Evolutionary conservation across 2,329 filamentous ascomycete genomes (phyloP).

Genomic region (Phialocephala sp.): DNA sequence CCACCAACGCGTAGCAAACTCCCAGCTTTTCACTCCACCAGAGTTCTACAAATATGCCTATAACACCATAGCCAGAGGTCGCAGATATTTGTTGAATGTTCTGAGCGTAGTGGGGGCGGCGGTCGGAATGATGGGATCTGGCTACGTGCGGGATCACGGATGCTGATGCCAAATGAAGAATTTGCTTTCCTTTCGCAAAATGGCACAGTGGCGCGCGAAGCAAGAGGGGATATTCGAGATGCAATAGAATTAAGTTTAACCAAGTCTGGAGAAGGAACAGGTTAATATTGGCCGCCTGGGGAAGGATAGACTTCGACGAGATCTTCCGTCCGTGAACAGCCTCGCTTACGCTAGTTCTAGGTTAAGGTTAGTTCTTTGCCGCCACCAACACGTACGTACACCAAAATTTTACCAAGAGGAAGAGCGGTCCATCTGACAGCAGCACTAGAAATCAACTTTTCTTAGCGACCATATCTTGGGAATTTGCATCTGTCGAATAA

Average conservation of each 20-base stretch:
- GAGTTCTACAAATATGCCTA: slow-evolving; percentile 26
- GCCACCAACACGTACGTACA: slow-evolving; percentile 1
- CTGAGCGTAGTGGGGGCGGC: slow-evolving; percentile 19
- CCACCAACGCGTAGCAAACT: slow-evolving; percentile 33
- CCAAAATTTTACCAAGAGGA: background rate
- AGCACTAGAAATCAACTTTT: background rate
- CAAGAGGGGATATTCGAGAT: background rate
- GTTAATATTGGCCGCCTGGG: slow-evolving; percentile 5
- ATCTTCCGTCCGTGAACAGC: slow-evolving; percentile 3
- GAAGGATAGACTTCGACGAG: slow-evolving; percentile 3
- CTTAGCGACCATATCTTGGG: background rate
- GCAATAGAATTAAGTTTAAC: background rate
- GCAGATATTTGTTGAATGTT: slow-evolving; percentile 16
- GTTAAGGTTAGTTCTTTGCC: background rate
- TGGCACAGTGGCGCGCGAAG: background rate
- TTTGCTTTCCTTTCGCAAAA: background rate
- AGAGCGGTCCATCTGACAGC: background rate
- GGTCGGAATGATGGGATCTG: slow-evolving; percentile 1
- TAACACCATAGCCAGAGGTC: slow-evolving; percentile 35
- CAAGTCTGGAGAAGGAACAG: background rate
- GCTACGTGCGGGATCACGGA: slow-evolving; percentile 2
- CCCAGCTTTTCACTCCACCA: slow-evolving; percentile 33
- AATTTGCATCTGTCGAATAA: background rate
- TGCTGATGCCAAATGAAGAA: background rate
- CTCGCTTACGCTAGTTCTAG: background rate